Evolutionary conservation across 78 protist species (phyloP).

Genomic region (Dictyostelium discoideum): dicty_2.7 NC_007090.3:5337001-5337500

Average conservation of each 20-base stretch:
- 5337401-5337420: not conserved
- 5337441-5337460: not conserved
- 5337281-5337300: not conserved
- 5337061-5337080: constrained; percentile 30
- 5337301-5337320: not conserved
- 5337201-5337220: constrained; percentile 65
- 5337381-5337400: not conserved
- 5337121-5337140: constrained; percentile 53
- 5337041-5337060: not conserved
- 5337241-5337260: constrained; percentile 24
- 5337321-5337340: not conserved
- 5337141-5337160: constrained; percentile 38
- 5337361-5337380: not conserved
- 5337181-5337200: constrained; percentile 81
- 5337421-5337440: not conserved
- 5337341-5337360: not conserved
- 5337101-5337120: not conserved
- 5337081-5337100: constrained; percentile 11
- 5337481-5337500: not conserved
- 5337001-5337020: not conserved
- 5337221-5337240: constrained; percentile 42
- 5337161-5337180: constrained; percentile 51
- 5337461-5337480: not conserved
- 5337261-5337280: constrained; percentile 26
- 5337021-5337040: not conserved